Evolutionary conservation across 2,329 filamentous ascomycete species (phyloP), one percentile per base, ranked within the genome.

Genomic region (Leptographium flavum): DNA sequence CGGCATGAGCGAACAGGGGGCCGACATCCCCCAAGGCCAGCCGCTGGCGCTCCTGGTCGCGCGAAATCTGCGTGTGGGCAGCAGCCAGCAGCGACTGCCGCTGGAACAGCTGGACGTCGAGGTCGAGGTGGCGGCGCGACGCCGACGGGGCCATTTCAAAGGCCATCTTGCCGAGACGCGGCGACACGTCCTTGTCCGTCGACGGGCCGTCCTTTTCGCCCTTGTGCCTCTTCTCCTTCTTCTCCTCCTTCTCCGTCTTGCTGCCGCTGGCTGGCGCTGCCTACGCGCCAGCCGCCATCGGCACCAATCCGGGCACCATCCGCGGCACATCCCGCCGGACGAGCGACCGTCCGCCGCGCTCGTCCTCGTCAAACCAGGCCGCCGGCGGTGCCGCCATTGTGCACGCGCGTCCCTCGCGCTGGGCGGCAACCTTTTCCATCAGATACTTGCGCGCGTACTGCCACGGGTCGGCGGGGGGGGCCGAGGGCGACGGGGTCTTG

Each of bases 1-100:
- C n/a, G n/a, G n/a, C n/a, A n/a, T n/a, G n/a, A n/a, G n/a, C n/a
- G n/a, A n/a, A n/a, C n/a, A n/a, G n/a, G n/a, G n/a, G n/a, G n/a
- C n/a, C n/a, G n/a, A n/a, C n/a, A n/a, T n/a, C n/a, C n/a, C n/a
- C n/a, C n/a, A 5, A 4, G 3, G 21, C 11, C 8, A 32, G 39
- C 13, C 31, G 40, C 14, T 33, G 32, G 13, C n/a, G 19, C 31
- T 39, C 31, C 30, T 41, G 19, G 43, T 43, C 35, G n/a, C 15
- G 31, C 9, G 47, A 46, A 7, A 48, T 50, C 36, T 52, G 47
- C 8, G 23, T 45, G 22, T 47, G 48, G 17, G 51, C 51, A 13
- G 51, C 51, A 22, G 48, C 31, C 17, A 52, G 46, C 3, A 52
- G 36, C 2, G 51, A 52, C 32, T 52, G 49, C 2, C 51, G 47